These are phyloP conservation scores for Cyberlindnera samutprakarnensis DNA, from an alignment of 805 yeast species.

Conservation along the genomic window DNA sequence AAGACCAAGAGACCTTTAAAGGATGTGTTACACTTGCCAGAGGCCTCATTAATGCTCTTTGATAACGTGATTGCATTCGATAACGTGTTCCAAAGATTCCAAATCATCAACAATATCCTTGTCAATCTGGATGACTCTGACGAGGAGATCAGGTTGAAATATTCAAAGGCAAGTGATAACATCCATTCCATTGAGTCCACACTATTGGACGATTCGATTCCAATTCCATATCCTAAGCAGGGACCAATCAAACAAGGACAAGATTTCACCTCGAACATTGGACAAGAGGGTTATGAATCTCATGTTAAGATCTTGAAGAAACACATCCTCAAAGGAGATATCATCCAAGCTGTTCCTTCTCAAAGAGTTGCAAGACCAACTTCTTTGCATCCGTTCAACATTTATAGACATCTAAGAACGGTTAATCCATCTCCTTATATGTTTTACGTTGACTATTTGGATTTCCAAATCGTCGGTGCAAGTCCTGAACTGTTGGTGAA, in stretches of 20 bases:
- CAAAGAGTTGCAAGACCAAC: constrained; percentile 96
- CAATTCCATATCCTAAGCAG: constrained; percentile 65
- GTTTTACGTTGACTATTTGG: constrained; percentile 86
- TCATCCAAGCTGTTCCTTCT: constrained; percentile 97
- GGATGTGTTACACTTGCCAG: constrained; percentile 83
- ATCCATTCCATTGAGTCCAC: constrained; percentile 49
- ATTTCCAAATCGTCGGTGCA: constrained; percentile 95
- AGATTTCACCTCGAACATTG: constrained; percentile 79
- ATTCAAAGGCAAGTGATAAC: constrained; percentile 44
- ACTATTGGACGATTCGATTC: constrained; percentile 35
- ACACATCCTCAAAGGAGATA: constrained; percentile 86
- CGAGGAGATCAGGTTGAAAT: constrained; percentile 33
- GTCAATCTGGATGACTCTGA: constrained; percentile 28
- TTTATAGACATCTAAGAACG: constrained; percentile 87
- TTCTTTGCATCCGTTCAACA: constrained; percentile 90
- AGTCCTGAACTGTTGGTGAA: constrained; percentile 92
- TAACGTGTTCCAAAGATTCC: constrained; percentile 89
- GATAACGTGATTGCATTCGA: constrained; percentile 90
- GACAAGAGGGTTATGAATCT: constrained; percentile 84
- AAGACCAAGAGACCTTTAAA: constrained; percentile 66
- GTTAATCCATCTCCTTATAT: constrained; percentile 97
- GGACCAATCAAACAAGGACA: constrained; percentile 61
- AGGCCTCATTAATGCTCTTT: constrained; percentile 84
- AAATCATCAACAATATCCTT: constrained; percentile 75
- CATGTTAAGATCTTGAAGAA: constrained; percentile 71